Conservation (phyloP, 2,329 filamentous ascomycete genomes). For the Drechslera avenae region DNA sequence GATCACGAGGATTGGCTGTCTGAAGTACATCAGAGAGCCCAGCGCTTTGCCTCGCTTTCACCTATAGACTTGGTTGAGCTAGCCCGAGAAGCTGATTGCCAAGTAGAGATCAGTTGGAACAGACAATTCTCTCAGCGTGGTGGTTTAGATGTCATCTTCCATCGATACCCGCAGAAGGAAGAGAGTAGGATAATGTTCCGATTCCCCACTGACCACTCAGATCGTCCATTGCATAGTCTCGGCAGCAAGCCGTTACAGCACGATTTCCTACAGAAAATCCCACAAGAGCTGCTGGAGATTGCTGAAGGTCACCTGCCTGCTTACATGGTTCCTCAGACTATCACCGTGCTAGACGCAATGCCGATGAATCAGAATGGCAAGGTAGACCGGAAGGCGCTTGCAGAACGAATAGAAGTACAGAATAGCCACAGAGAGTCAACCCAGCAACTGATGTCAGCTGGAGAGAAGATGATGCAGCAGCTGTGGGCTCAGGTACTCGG, state of each 20-base stretch:
- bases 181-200: not conserved
- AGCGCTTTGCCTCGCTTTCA: not conserved
- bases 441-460: too few species aligned
- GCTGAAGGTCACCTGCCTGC: slow-evolving; percentile 10
- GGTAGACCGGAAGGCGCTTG: slow-evolving; percentile 21
- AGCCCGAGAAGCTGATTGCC: not conserved
- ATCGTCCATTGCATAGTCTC: too few species aligned
- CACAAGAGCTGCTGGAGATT: not conserved
- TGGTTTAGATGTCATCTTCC: slow-evolving; percentile 5
- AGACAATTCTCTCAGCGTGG: not conserved
- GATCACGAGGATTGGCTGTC: not conserved
- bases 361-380: slow-evolving; percentile 22
- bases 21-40: not conserved
- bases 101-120: too few species aligned
- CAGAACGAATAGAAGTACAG: too few species aligned
- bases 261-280: not conserved
- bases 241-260: not conserved
- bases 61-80: not conserved
- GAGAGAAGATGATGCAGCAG: slow-evolving; percentile 7
- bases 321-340: slow-evolving; percentile 28
- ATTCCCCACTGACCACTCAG: not conserved
- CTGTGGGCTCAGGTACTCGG: slow-evolving; percentile 8
- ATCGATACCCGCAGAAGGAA: not conserved
- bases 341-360: slow-evolving; percentile 40
- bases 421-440: too few species aligned